These are phyloP conservation scores for Straminergon stramineum DNA, from an alignment of 225 moss, liverwort and hornwort genomes.

Conservation along the genomic window DNA sequence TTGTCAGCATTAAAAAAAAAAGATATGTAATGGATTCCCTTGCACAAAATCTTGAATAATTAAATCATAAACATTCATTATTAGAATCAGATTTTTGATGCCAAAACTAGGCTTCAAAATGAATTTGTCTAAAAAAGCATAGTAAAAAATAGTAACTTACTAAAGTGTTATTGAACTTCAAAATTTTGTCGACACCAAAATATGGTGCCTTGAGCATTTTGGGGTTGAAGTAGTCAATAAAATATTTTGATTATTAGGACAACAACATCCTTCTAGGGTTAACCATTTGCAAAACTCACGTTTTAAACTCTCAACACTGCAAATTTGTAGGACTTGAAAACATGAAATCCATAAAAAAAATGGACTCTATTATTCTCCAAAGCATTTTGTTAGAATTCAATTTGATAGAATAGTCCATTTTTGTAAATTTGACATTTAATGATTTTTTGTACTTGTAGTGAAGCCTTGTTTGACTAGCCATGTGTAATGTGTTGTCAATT, in stretches of 20 bases:
- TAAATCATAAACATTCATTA: no score
- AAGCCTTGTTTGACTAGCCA: background rate
- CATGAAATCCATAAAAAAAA: background rate
- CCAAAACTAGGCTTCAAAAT: background rate
- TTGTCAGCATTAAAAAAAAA: no score
- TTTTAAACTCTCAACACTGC: background rate
- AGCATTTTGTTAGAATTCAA: background rate
- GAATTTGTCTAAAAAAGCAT: accelerated
- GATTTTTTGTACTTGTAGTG: background rate
- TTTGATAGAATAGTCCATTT: accelerated
- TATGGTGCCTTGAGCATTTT: background rate
- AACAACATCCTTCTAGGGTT: accelerated
- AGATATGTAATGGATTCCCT: no score
- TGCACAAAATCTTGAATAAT: no score
- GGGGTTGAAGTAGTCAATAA: background rate
- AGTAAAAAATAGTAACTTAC: accelerated
- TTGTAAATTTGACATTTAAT: background rate
- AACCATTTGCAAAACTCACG: background rate
- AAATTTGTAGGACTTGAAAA: background rate
- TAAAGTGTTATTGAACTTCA: background rate
- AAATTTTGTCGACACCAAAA: background rate
- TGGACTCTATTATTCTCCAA: background rate
- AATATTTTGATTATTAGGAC: background rate
- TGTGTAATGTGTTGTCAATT: background rate
- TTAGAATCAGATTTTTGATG: background rate